Base-by-base conservation (phyloP, 768 basidiomycete genomes). In the Trametes elegans region DNA sequence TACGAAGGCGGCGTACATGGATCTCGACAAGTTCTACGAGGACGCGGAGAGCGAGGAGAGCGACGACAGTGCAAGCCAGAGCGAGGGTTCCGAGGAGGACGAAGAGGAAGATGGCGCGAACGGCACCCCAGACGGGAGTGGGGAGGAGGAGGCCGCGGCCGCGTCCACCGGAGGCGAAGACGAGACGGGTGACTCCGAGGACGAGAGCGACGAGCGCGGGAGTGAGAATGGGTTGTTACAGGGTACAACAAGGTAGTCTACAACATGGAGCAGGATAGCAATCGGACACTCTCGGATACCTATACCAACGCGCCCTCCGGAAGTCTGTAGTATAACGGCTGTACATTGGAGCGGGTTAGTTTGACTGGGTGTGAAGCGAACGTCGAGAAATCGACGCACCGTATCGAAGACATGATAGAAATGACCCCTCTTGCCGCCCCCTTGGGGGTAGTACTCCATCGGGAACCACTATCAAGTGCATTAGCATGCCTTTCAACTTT, bases 11-110 rank as follows among this genome's bases (percentile, higher is more conserved):
- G 74, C 72, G 59, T 83, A 75, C 66, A 74, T 64, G 44, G 80
- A 93, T 69, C 69, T 93, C 60, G 88, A 93, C 63, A 76, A 81
- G 58, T 93, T 93, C 66, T 93, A 92, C 66, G 87, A 72, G 3
- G 76, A 73, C 31, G 68, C 68, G 1, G 72, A 72, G 49, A 69
- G 58, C 8, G 70, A 73, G 19, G 71, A 71, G 51, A 67, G 58
- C 19, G 65, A 63, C 4, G 67, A 65, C 43, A 54, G 58, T 10
- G 60, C 62, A 1, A 64, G 64, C 0, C 66, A 69, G 18, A 82
- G 79, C 18, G 83, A 79, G 31, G 71, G 62, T 3, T 69, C 62
- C 0, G 67, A 67, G 2, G 68, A 67, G 16, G 69, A 62, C 1
- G 67, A 64, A n/a, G n/a, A n/a, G n/a, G n/a, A n/a, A n/a, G n/a